These are phyloP conservation scores for Arabidopsis hybrid DNA, from an alignment of 441 rosid genomes.

Conservation along the genomic window DNA sequence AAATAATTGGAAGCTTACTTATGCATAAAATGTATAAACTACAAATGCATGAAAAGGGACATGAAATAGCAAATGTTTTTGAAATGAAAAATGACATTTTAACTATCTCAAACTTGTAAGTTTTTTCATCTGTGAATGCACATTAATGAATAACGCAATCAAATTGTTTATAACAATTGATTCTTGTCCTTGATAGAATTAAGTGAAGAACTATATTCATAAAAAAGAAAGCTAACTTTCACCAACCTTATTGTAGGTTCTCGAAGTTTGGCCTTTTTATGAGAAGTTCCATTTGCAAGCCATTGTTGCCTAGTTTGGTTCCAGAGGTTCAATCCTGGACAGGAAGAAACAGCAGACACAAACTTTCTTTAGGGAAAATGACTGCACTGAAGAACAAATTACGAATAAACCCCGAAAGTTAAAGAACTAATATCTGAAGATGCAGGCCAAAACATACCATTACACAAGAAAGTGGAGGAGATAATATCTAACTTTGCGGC, in stretches of 20 bases:
- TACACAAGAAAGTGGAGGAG: not conserved
- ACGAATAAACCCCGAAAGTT: not conserved
- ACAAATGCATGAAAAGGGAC: not conserved
- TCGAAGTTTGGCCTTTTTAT: slow-evolving; percentile 48
- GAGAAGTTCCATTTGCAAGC: slow-evolving; percentile 61
- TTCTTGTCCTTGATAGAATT: not conserved
- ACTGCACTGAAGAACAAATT: slow-evolving; percentile 7
- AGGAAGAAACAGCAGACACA: slow-evolving; percentile 21
- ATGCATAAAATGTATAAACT: slow-evolving; percentile 1
- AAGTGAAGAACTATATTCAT: not conserved
- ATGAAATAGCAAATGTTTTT: not conserved
- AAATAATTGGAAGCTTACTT: slow-evolving; percentile 7
- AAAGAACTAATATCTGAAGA: not conserved
- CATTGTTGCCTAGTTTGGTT: slow-evolving; percentile 81
- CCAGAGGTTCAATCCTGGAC: slow-evolving; percentile 60
- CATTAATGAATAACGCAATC: not conserved
- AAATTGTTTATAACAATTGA: not conserved
- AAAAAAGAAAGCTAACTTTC: slow-evolving; percentile 7
- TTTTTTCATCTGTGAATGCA: slow-evolving; percentile 1
- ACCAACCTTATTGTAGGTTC: slow-evolving; percentile 76
- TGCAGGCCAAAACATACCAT: not conserved
- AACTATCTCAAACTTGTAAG: not conserved
- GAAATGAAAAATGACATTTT: not conserved
- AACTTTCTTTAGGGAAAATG: not conserved
- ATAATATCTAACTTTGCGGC: not conserved